Evolutionary conservation across 1,284 basidiomycete species (phyloP).

Genomic region (Cutaneotrichosporon cutaneum): DNA sequence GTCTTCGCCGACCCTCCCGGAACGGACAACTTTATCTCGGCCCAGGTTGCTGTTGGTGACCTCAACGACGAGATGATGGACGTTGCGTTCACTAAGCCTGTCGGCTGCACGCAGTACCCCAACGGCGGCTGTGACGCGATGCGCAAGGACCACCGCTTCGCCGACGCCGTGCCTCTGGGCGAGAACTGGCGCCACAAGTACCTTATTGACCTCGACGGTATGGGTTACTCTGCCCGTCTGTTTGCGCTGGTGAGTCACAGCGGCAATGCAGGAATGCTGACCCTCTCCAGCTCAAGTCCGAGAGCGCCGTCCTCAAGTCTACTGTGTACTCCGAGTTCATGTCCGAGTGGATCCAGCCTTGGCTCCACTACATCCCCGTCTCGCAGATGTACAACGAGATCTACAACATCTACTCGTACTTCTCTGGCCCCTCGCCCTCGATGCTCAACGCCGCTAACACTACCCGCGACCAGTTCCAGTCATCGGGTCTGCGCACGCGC

Average conservation of each 20-base stretch:
- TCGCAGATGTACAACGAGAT: slow-evolving; percentile 82
- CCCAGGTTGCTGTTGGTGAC: slow-evolving; percentile 61
- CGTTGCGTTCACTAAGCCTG: slow-evolving; percentile 77
- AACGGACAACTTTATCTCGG: slow-evolving; percentile 61
- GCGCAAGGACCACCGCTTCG: slow-evolving; percentile 68
- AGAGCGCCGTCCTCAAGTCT: slow-evolving; percentile 83
- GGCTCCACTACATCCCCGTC: slow-evolving; percentile 85
- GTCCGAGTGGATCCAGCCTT: slow-evolving; percentile 60
- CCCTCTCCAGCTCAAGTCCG: slow-evolving; percentile 52
- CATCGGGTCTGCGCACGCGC: slow-evolving; percentile 49
- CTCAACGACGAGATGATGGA: slow-evolving; percentile 85
- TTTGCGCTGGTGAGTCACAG: slow-evolving; percentile 67
- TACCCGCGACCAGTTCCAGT: slow-evolving; percentile 45
- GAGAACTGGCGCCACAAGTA: slow-evolving; percentile 92
- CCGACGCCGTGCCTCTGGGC: slow-evolving; percentile 72
- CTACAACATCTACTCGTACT: slow-evolving; percentile 87
- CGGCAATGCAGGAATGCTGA: slow-evolving; percentile 27
- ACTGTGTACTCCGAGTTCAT: slow-evolving; percentile 89
- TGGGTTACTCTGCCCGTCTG: slow-evolving; percentile 89
- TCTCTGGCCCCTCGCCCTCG: slow-evolving; percentile 71
- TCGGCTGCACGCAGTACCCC: slow-evolving; percentile 68
- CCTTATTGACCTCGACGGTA: slow-evolving; percentile 85
- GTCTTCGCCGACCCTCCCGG: slow-evolving; percentile 71
- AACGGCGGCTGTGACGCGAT: slow-evolving; percentile 71
- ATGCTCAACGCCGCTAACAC: slow-evolving; percentile 60